Evolutionary conservation across 176 grass and related monocot species (phyloP), one percentile per base, ranked within the genome.

Genomic region (Hyparrhenia diplandra): DNA sequence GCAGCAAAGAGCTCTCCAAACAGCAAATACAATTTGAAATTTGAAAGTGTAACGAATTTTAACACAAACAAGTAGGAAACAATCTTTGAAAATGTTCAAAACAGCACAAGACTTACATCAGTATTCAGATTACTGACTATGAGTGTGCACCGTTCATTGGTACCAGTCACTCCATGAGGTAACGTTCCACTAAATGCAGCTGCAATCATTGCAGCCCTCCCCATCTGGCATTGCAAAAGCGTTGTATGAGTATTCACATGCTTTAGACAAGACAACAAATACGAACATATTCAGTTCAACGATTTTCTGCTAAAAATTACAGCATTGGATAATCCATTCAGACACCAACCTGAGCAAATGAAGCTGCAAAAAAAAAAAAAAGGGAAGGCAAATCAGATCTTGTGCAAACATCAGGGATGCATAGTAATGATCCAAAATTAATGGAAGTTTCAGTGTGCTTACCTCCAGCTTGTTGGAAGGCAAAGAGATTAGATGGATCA

Each of bases 91-190:
- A 67, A 41, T 32, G 25, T 32, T 47, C 29, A 43, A 60, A 69
- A 61, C 23, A 87, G 69, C 25, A 59, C 14, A n/a, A 81, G 42
- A 85, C 92, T 99, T 99, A 99, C 93, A 74, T 91, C 90, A 73
- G 90, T 82, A 83, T 99, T 89, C 78, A 99, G 89, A 88, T 99
- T 99, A 89, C 92, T 99, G 69, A 91, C 90, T 79, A 99, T 88
- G 20, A 99, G 81, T 49, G 92, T 99, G 82, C 92, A 93, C 73
- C 92, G 90, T 74, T 94, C 95, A 41, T 97, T 94, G 74, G 92
- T 83, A 84, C 85, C 95, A 62, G 69, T 85, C 61, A 94, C 79
- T 49, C 92, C 92, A 58, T 82, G 81, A 67, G 92, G 92, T 69
- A 94, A 85, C 23, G 78, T 60, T 81, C 95, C 92, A 74, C 92